These are phyloP conservation scores for Kwoniella mangroviensis DNA, from an alignment of 768 basidiomycete genomes.

Conservation along the genomic window DNA sequence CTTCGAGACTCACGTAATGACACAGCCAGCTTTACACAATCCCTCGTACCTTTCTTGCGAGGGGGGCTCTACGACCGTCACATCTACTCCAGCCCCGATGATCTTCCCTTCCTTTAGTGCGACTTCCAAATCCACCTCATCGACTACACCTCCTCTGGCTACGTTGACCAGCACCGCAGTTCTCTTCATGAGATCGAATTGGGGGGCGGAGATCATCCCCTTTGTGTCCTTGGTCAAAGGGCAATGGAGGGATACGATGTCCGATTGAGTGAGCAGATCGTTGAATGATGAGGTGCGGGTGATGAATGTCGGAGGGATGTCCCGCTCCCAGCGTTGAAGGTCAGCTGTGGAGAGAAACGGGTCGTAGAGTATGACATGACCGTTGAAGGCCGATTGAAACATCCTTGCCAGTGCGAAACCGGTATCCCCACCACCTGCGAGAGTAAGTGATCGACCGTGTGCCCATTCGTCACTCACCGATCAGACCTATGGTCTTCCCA, in stretches of 20 bases:
- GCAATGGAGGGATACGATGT: conserved; percentile 57
- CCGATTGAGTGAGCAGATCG: conserved; percentile 47
- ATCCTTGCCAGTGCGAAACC: conserved; percentile 50
- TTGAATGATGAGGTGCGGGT: conserved; percentile 30
- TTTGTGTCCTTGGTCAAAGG: conserved; percentile 50
- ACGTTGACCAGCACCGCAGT: conserved; percentile 56
- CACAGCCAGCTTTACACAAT: conserved; percentile 24
- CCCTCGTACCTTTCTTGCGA: conserved; percentile 33
- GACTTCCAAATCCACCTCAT: conserved; percentile 41
- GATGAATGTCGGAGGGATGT: conserved; percentile 8
- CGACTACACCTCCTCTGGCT: conserved; percentile 55
- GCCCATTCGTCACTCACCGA: conserved; percentile 47
- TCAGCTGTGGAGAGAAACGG: conserved; percentile 41
- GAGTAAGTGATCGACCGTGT: not conserved
- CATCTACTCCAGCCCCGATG: conserved; percentile 52
- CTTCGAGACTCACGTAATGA: conserved; percentile 6
- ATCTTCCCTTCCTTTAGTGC: conserved; percentile 41
- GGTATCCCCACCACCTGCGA: conserved; percentile 44
- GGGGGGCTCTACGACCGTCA: conserved; percentile 48
- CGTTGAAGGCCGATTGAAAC: conserved; percentile 51
- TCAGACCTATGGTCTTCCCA: conserved; percentile 55
- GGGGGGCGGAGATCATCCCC: conserved; percentile 44
- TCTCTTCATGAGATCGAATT: conserved; percentile 49
- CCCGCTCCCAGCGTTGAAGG: conserved; percentile 32
- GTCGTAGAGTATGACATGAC: conserved; percentile 50